Percentiles rank a stretch among this genome's conserved stretches.
These are phyloP conservation scores for Lathyrus sativus DNA, from an alignment of 306 rosid genomes.

Conservation along the genomic window DNA sequence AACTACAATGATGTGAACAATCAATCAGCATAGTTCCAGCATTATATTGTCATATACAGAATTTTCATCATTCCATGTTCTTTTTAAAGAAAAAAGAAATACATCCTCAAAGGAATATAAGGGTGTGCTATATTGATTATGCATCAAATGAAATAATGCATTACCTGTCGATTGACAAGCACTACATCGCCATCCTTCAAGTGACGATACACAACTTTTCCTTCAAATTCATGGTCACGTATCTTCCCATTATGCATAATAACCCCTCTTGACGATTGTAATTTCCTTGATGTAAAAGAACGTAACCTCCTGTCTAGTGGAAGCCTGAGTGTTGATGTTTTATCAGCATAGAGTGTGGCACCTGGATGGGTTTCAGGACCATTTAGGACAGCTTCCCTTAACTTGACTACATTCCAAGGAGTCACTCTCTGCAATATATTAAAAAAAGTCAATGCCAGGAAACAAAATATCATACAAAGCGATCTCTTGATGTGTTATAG, in stretches of 20 bases:
- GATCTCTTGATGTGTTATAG: background rate
- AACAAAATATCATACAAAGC: conserved; percentile 35
- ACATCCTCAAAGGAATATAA: conserved; percentile 1
- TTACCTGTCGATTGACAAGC: conserved; percentile 95
- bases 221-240: conserved; percentile 69
- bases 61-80: background rate
- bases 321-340: conserved; percentile 53
- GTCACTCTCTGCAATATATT: conserved; percentile 74
- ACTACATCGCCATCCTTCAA: conserved; percentile 92
- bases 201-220: conserved; percentile 87
- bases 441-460: conserved; percentile 15
- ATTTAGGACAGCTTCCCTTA: conserved; percentile 71
- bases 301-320: conserved; percentile 47
- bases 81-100: background rate
- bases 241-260: conserved; percentile 60
- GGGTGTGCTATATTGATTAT: background rate
- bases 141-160: conserved; percentile 29
- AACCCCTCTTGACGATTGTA: conserved; percentile 78
- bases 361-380: conserved; percentile 91
- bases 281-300: conserved; percentile 58
- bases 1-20: background rate
- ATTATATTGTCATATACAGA: background rate
- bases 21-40: conserved; percentile 4
- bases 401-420: conserved; percentile 73
- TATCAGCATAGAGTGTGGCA: conserved; percentile 80